Evolutionary conservation across 2,329 filamentous ascomycete species (phyloP).

Genomic region (Cladosporium colombiae): DNA sequence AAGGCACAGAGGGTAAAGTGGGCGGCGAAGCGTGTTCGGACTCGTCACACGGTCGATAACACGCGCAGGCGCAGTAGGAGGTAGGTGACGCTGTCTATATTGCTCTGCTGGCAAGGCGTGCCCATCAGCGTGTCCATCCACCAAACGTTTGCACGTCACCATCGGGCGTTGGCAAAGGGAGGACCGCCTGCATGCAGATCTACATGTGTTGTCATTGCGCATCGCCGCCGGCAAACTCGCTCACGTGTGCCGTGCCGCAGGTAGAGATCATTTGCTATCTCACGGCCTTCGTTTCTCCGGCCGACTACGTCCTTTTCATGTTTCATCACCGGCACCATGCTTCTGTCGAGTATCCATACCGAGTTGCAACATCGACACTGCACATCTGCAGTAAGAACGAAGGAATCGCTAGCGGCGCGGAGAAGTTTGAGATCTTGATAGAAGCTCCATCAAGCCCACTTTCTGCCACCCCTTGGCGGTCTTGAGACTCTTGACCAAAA

Average conservation of each 20-base stretch:
- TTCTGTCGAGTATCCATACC: neutral
- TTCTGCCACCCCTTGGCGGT: too few relatives aligned
- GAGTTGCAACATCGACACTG: too few relatives aligned
- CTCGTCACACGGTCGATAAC: neutral
- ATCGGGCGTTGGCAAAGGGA: too few relatives aligned
- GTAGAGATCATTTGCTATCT: neutral
- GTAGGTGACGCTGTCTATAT: neutral
- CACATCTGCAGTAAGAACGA: too few relatives aligned
- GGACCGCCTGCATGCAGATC: neutral
- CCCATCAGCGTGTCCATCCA: neutral
- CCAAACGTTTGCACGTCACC: too few relatives aligned
- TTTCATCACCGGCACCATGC: neutral
- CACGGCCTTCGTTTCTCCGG: neutral
- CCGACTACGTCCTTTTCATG: neutral
- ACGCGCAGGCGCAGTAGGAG: neutral
- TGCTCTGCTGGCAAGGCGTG: neutral
- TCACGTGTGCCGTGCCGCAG: neutral
- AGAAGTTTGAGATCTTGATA: too few relatives aligned
- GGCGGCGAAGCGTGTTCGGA: neutral
- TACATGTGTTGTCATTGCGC: constrained; percentile 8
- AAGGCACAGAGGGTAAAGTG: neutral
- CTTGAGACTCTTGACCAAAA: neutral
- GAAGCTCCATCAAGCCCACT: too few relatives aligned
- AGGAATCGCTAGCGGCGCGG: too few relatives aligned
- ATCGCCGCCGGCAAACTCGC: neutral